phyloP scores from a whole-genome alignment of 352 stramenopile genomes.

The Phytopythium boreale region DNA sequence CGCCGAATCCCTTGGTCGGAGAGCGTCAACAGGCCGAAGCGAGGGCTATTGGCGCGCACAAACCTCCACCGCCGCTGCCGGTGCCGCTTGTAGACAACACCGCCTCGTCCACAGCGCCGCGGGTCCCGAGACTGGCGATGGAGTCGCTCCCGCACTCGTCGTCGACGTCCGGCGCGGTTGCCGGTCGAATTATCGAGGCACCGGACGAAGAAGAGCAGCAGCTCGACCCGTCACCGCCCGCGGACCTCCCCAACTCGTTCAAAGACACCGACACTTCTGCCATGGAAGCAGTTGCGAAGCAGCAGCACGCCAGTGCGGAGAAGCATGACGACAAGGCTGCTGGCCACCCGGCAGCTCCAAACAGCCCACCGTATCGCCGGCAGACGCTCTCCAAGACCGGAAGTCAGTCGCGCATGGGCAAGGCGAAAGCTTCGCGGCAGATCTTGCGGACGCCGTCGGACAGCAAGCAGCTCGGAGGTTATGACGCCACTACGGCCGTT shows the following conservation, averaged over 20 bases:
- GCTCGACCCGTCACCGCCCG: background rate
- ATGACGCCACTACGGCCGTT: background rate
- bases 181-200: background rate
- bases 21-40: background rate
- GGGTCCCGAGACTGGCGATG: conserved; percentile 4
- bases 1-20: background rate
- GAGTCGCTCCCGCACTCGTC: conserved; percentile 1
- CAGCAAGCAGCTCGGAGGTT: background rate
- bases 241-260: background rate
- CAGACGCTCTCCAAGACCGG: conserved; percentile 8
- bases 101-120: no score
- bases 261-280: background rate
- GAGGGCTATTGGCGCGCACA: background rate
- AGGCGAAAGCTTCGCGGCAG: background rate
- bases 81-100: background rate
- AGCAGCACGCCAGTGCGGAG: background rate
- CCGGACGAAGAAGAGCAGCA: background rate
- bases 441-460: background rate
- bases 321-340: background rate
- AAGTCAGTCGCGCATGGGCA: conserved; percentile 8
- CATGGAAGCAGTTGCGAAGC: background rate
- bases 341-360: background rate
- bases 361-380: conserved; percentile 6
- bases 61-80: background rate
- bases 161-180: background rate